Evolutionary conservation across 129 eudicot genomes (phyloP).

Genomic region (carrot (Daucus carota)): DH1_v3.0 NC_030384.2:41915501-41916000

Average conservation of each 20-base stretch:
- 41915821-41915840: background rate
- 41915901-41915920: background rate
- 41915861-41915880: background rate
- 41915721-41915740: slow-evolving; percentile 43
- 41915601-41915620: background rate
- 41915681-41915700: slow-evolving; percentile 85
- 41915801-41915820: background rate
- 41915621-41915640: slow-evolving; percentile 33
- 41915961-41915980: background rate
- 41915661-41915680: slow-evolving; percentile 85
- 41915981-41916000: too few relatives aligned
- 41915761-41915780: background rate
- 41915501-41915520: background rate
- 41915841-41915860: background rate
- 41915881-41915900: background rate
- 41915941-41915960: background rate
- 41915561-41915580: background rate
- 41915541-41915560: background rate
- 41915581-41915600: background rate
- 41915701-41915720: slow-evolving; percentile 95
- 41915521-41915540: background rate
- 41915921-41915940: background rate
- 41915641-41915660: slow-evolving; percentile 90
- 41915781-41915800: background rate
- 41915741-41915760: background rate